phyloP scores from a whole-genome alignment of 2,329 filamentous ascomycete species.

The Aschersonia sp. region DNA sequence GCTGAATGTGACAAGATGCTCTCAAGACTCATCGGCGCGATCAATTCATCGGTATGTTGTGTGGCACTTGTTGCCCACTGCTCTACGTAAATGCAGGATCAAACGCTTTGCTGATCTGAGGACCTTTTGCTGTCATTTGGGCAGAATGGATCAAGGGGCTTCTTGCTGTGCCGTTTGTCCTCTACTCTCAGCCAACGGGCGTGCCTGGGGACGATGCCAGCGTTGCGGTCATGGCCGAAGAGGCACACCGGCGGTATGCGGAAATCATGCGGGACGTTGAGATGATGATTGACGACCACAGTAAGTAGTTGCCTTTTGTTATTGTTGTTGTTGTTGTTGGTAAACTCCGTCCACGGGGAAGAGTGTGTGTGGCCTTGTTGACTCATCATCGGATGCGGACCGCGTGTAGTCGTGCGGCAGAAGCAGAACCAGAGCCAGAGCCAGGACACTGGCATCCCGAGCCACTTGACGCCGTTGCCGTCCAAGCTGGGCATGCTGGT shows the following conservation, averaged over 20 bases:
- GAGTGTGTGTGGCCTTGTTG: too few relatives aligned
- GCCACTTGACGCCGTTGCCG: constrained; percentile 29
- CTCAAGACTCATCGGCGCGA: constrained; percentile 78
- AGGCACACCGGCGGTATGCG: constrained; percentile 76
- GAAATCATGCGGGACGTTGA: constrained; percentile 95
- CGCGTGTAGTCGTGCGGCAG: constrained; percentile 51
- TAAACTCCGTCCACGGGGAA: too few relatives aligned
- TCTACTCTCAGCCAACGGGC: constrained; percentile 88
- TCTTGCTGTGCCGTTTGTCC: constrained; percentile 86
- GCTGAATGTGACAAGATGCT: constrained; percentile 28
- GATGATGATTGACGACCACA: constrained; percentile 81
- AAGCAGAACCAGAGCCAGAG: constrained; percentile 14
- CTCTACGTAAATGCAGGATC: background rate
- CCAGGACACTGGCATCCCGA: background rate
- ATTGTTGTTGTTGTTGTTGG: background rate
- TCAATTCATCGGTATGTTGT: constrained; percentile 58
- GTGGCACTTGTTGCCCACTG: background rate
- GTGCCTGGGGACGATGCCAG: constrained; percentile 58
- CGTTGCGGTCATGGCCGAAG: constrained; percentile 58
- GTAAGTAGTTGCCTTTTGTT: constrained; percentile 29
- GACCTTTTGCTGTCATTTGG: too few relatives aligned
- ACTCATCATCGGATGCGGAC: background rate
- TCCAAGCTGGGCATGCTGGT: constrained; percentile 91
- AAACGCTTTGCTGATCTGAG: background rate
- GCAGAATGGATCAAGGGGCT: constrained; percentile 93